Percentiles rank a stretch among this genome's conserved stretches.
Evolutionary conservation across 2,329 filamentous ascomycete genomes (phyloP).

Genomic region (Diaporthe nobilis): DNA sequence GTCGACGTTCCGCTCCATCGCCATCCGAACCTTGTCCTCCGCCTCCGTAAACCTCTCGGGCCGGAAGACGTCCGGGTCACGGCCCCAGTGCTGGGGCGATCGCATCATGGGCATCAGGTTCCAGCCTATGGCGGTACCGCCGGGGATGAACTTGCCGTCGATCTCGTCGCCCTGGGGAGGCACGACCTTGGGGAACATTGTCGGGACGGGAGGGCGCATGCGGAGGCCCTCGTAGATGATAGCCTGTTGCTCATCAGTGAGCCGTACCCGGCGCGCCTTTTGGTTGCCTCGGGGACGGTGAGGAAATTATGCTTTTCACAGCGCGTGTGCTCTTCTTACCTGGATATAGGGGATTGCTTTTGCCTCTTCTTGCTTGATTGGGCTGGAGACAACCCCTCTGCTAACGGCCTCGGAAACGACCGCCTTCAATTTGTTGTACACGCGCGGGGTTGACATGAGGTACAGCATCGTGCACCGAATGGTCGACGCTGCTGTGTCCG

Average conservation of each 20-base stretch:
- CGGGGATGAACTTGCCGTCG: constrained; percentile 50
- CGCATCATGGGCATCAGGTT: constrained; percentile 42
- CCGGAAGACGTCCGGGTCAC: constrained; percentile 70
- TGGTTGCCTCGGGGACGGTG: neutral
- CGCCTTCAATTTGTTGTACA: constrained; percentile 37
- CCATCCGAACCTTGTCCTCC: constrained; percentile 52
- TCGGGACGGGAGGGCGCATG: constrained; percentile 25
- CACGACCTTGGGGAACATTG: constrained; percentile 44
- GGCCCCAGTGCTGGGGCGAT: constrained; percentile 51
- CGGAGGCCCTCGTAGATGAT: constrained; percentile 37
- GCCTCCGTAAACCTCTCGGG: constrained; percentile 71
- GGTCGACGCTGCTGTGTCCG: constrained; percentile 64
- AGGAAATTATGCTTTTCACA: neutral
- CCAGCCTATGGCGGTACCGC: constrained; percentile 46
- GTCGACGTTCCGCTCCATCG: constrained; percentile 53
- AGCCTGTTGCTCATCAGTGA: constrained; percentile 4
- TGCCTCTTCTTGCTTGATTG: constrained; percentile 33
- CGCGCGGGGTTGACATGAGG: constrained; percentile 40
- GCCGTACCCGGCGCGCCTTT: neutral
- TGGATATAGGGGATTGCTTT: constrained; percentile 33
- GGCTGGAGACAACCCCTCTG: neutral
- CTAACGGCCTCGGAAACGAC: constrained; percentile 33
- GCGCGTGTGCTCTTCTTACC: neutral
- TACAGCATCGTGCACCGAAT: constrained; percentile 56
- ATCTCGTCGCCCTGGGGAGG: constrained; percentile 49